Conservation (phyloP, 2,329 filamentous ascomycete species). For the Aureobasidium vineae region DNA sequence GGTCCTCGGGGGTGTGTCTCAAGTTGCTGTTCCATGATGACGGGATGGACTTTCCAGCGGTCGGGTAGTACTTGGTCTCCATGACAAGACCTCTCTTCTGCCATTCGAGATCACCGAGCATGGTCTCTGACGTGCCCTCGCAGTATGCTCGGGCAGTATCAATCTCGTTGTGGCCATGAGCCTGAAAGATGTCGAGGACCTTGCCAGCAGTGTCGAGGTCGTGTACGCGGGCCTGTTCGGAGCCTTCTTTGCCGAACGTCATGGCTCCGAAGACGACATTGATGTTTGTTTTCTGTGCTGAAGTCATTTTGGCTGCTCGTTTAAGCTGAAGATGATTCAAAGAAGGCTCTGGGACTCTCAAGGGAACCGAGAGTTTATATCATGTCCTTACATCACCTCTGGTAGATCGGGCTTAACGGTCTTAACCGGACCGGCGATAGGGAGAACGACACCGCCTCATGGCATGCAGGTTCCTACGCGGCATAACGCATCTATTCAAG, state of each 20-base stretch:
- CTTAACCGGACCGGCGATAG: slow-evolving; percentile 9
- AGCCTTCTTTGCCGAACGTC: slow-evolving; percentile 31
- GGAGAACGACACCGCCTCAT: neutral
- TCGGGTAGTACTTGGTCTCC: slow-evolving; percentile 36
- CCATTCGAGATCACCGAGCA: slow-evolving; percentile 35
- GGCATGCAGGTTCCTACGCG: neutral
- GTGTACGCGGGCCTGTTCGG: slow-evolving; percentile 33
- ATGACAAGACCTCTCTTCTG: slow-evolving; percentile 33
- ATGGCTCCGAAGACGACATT: slow-evolving; percentile 33
- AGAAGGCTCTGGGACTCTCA: neutral
- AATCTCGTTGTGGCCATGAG: slow-evolving; percentile 36
- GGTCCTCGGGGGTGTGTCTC: slow-evolving; percentile 36
- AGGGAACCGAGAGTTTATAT: neutral
- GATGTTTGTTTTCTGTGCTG: slow-evolving; percentile 30
- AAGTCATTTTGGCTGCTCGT: slow-evolving; percentile 29
- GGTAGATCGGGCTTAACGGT: neutral
- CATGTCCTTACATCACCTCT: slow-evolving; percentile 5
- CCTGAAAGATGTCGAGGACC: slow-evolving; percentile 35
- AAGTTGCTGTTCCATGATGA: slow-evolving; percentile 29
- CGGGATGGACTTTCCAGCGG: slow-evolving; percentile 28
- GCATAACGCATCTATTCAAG: neutral
- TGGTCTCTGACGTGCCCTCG: slow-evolving; percentile 33
- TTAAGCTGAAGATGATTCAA: slow-evolving; percentile 35
- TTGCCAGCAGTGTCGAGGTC: slow-evolving; percentile 29
- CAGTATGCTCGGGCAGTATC: slow-evolving; percentile 36